Evolutionary conservation across 73 alveolate species (phyloP).

Genomic region (Paramecium caudatum): DNA sequence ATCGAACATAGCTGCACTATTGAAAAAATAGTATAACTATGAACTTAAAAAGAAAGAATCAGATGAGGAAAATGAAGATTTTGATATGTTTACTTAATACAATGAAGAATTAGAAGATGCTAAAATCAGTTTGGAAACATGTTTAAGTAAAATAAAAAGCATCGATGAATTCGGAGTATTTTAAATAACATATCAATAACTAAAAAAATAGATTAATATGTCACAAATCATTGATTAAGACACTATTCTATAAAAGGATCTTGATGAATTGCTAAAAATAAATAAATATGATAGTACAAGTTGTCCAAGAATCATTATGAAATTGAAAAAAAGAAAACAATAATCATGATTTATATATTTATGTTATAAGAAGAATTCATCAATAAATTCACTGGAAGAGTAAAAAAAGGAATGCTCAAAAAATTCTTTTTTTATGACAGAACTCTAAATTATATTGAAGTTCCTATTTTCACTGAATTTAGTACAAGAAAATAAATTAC

Average conservation of each 20-base stretch:
- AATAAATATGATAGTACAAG: not conserved
- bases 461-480: conserved; percentile 36
- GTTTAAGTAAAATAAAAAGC: not conserved
- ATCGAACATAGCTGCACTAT: not conserved
- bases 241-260: not conserved
- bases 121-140: conserved; percentile 17
- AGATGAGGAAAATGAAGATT: not conserved
- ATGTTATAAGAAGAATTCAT: conserved; percentile 43
- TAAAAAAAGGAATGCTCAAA: conserved; percentile 42
- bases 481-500: not conserved
- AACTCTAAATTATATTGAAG: conserved; percentile 12
- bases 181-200: not conserved
- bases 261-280: conserved; percentile 2
- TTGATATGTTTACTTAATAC: not conserved
- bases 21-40: not conserved
- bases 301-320: conserved; percentile 16
- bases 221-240: not conserved
- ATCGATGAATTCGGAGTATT: not conserved
- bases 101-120: conserved; percentile 40
- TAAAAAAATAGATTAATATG: not conserved
- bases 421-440: conserved; percentile 41
- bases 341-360: too few species aligned
- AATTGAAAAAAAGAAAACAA: conserved; percentile 23
- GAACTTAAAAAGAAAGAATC: not conserved
- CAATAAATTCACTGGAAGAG: not conserved